phyloP scores from a whole-genome alignment of 139 green algal species.

The Picochlorum sp. region DNA sequence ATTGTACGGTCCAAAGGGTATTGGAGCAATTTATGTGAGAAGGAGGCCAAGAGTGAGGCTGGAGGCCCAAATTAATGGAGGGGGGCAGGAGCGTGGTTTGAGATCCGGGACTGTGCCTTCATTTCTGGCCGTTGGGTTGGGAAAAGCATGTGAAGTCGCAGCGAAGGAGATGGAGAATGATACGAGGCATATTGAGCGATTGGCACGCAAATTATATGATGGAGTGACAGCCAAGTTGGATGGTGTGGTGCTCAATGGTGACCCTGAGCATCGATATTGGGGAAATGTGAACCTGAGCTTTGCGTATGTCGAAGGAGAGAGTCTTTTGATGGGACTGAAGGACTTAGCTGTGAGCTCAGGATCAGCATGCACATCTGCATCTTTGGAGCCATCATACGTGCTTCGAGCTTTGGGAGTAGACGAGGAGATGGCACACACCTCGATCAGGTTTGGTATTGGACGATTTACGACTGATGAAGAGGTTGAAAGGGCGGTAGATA shows the following conservation, averaged over 20 bases:
- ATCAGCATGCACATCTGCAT: constrained; percentile 87
- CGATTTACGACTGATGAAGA: constrained; percentile 93
- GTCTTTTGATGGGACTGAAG: constrained; percentile 96
- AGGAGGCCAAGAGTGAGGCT: constrained; percentile 86
- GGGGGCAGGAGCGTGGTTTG: constrained; percentile 92
- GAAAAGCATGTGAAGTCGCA: constrained; percentile 76
- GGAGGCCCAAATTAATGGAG: constrained; percentile 89
- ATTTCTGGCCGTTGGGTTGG: constrained; percentile 83
- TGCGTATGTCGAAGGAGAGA: constrained; percentile 95
- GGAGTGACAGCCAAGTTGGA: constrained; percentile 81
- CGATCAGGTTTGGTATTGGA: constrained; percentile 80
- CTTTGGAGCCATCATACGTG: constrained; percentile 94
- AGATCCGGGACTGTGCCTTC: constrained; percentile 75
- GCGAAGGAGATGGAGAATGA: constrained; percentile 72
- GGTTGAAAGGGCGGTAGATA: constrained; percentile 69
- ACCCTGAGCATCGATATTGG: constrained; percentile 37
- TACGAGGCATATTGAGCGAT: constrained; percentile 48
- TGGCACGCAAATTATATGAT: constrained; percentile 69
- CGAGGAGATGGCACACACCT: constrained; percentile 96
- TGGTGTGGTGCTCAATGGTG: constrained; percentile 81
- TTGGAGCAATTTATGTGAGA: constrained; percentile 94
- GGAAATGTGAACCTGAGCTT: constrained; percentile 91
- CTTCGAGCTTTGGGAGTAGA: constrained; percentile 93
- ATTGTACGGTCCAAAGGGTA: constrained; percentile 95
- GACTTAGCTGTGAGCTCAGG: constrained; percentile 84